Evolutionary conservation across 2,329 filamentous ascomycete species (phyloP), one percentile per base, ranked within the genome.

Genomic region (Raffaelea arxii): DNA sequence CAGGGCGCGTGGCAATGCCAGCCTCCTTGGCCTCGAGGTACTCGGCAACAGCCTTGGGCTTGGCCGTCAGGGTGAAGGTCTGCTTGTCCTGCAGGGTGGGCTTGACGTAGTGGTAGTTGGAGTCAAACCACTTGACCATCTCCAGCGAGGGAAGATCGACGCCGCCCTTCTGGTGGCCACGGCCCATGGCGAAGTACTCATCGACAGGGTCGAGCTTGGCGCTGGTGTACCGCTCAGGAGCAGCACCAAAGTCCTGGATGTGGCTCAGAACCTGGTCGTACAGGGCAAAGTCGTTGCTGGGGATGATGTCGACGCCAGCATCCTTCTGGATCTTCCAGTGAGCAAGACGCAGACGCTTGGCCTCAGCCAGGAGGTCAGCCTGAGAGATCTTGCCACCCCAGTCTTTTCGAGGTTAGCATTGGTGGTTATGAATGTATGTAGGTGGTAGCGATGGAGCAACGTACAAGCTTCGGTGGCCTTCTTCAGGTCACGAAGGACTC

Each of bases 111-210:
- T 97, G 92, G 84, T 98, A 98, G 85, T 98, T 98, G 56, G 89
- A 95, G 79, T 98, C 92, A 67, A 98, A 98, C 92, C 92, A 98
- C 80, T 98, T 98, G 62, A 98, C 92, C 92, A 98, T 98, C 80
- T 98, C 92, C 71, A 95, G 75, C 63, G 78, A 80, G 59, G 91
- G 88, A 56, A 97, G 92, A 70, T 98, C 92, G 59, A 97, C 78
- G 68, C 86, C 80, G 64, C 82, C 80, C 82, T 88, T 94, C 75
- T 98, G 92, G 74, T 94, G 90, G 65, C 92, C 92, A 83, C 92
- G 87, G 64, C 92, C 92, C 88, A 98, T 95, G 71, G 92, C 92
- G 65, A 98, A 98, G 83, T 96, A 97, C 75, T 94, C 84, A 74
- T 98, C 92, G 66, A 98, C 75, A 56, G 79, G 71, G 70, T 91